Conservation (phyloP, 2,329 filamentous ascomycete species). For the Pochonia chlamydosporia region DNA sequence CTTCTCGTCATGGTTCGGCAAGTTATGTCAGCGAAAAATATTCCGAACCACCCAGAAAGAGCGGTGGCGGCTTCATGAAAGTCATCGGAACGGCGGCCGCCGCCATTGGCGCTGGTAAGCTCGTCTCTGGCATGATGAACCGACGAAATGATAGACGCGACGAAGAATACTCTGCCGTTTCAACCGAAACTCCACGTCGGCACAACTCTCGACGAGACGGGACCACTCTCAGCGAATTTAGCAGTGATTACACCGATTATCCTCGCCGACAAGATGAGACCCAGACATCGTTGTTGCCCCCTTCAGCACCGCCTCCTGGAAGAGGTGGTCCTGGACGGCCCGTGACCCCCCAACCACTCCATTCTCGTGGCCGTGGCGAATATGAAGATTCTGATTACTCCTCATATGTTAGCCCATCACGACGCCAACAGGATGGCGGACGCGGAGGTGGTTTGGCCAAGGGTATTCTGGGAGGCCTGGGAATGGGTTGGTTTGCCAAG, state of each 20-base stretch:
- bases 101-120: conserved; percentile 54
- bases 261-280: conserved; percentile 21
- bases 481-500: conserved; percentile 63
- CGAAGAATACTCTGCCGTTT: conserved; percentile 58
- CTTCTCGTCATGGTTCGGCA: conserved; percentile 46
- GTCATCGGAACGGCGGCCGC: conserved; percentile 56
- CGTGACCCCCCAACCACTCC: conserved; percentile 41
- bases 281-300: conserved; percentile 39
- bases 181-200: conserved; percentile 53
- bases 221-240: conserved; percentile 43
- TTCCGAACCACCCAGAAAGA: conserved; percentile 39
- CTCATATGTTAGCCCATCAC: conserved; percentile 58
- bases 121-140: conserved; percentile 55
- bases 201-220: conserved; percentile 29
- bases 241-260: conserved; percentile 40
- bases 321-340: conserved; percentile 37
- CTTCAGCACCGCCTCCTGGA: conserved; percentile 36
- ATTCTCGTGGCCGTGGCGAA: conserved; percentile 39
- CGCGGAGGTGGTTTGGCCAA: conserved; percentile 46
- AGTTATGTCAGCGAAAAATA: conserved; percentile 64
- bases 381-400: conserved; percentile 52
- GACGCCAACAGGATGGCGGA: conserved; percentile 40
- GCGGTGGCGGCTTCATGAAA: conserved; percentile 52
- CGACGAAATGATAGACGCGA: conserved; percentile 44
- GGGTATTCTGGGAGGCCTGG: conserved; percentile 54